phyloP scores from a whole-genome alignment of 2,329 filamentous ascomycete species.

The Exophiala sideris region DNA sequence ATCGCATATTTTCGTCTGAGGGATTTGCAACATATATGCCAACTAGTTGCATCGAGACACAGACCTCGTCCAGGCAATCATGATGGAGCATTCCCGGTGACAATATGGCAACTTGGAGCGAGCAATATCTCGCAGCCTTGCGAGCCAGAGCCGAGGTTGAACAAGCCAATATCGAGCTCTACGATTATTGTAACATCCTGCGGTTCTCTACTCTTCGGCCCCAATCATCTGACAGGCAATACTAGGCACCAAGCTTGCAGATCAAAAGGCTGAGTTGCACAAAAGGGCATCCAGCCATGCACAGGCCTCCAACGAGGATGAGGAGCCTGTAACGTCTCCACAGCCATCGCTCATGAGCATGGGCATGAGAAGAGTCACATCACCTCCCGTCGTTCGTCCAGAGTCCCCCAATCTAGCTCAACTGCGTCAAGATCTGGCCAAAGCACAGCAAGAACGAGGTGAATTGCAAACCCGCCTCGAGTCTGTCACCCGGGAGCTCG shows the following conservation, averaged over 20 bases:
- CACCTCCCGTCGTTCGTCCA: constrained; percentile 34
- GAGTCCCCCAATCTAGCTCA: constrained; percentile 31
- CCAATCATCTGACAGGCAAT: too few relatives aligned
- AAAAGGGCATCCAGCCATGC: constrained; percentile 9
- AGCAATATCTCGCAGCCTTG: constrained; percentile 75
- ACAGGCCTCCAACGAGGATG: constrained; percentile 64
- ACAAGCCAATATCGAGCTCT: constrained; percentile 62
- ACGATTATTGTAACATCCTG: constrained; percentile 66
- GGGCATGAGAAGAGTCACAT: constrained; percentile 24
- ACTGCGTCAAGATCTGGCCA: constrained; percentile 67
- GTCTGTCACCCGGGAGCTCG: constrained; percentile 61
- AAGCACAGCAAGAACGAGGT: constrained; percentile 71
- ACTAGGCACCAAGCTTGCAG: constrained; percentile 25
- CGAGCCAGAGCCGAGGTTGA: constrained; percentile 68
- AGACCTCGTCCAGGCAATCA: not conserved
- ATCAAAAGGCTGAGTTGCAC: constrained; percentile 27
- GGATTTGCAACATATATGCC: not conserved
- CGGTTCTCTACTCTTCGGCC: too few relatives aligned
- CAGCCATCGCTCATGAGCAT: constrained; percentile 28
- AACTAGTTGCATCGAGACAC: not conserved
- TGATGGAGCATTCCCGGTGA: constrained; percentile 10
- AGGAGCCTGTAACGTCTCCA: constrained; percentile 47
- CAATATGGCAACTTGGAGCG: constrained; percentile 67
- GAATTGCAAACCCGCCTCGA: constrained; percentile 64
- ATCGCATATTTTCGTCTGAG: not conserved